phyloP scores from a whole-genome alignment of 352 stramenopile genomes.

The Blastocystis sp. region DNA sequence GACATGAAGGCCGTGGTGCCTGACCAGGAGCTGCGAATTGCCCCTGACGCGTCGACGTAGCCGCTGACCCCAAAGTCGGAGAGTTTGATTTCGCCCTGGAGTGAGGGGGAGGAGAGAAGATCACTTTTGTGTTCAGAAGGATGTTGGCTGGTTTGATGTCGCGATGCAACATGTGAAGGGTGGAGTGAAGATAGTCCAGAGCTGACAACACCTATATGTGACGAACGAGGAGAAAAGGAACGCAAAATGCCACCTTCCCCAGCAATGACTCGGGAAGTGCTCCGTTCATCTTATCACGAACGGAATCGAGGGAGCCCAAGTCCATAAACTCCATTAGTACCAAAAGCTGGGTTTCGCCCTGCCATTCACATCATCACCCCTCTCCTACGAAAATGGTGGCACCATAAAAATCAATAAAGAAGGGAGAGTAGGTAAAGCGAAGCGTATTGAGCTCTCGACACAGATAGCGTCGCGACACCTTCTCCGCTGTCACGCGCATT shows the following conservation, averaged over 20 bases:
- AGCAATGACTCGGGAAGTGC: background rate
- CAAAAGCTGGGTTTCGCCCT: background rate
- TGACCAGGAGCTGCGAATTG: background rate
- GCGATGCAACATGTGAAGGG: constrained; percentile 59
- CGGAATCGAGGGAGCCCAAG: constrained; percentile 3
- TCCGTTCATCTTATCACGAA: background rate
- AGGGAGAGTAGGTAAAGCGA: background rate
- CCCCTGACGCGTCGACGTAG: background rate
- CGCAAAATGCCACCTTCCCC: background rate
- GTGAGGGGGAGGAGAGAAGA: background rate
- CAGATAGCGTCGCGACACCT: background rate
- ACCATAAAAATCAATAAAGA: constrained; percentile 37
- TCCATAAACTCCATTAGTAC: constrained; percentile 43
- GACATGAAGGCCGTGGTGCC: constrained; percentile 32
- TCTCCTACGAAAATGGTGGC: background rate
- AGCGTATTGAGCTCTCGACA: constrained; percentile 42
- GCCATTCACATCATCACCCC: background rate
- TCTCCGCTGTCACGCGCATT: background rate
- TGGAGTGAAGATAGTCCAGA: constrained; percentile 58
- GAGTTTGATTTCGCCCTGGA: constrained; percentile 45
- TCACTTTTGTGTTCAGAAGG: constrained; percentile 57
- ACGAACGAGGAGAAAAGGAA: background rate
- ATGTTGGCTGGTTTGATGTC: constrained; percentile 62
- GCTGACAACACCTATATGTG: constrained; percentile 48
- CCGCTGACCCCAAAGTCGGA: constrained; percentile 42